These are phyloP conservation scores for Penicillium sp. DNA, from an alignment of 2,329 filamentous ascomycete species.

Conservation along the genomic window DNA sequence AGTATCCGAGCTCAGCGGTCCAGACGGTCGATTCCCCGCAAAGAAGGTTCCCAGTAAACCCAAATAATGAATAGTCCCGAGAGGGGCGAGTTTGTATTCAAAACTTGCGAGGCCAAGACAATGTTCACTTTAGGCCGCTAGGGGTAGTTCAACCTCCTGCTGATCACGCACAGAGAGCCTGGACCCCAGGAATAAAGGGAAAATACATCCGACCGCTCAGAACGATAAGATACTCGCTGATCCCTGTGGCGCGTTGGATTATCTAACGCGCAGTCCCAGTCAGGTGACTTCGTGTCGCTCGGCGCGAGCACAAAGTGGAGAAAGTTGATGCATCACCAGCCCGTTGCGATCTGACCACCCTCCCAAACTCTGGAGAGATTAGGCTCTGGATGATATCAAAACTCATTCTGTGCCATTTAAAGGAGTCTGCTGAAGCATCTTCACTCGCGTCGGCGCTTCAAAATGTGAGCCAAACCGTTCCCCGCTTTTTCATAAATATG, in stretches of 20 bases:
- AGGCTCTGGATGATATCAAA: not conserved
- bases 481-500: conserved; percentile 4
- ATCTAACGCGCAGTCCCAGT: conserved; percentile 1
- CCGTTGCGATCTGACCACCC: conserved; percentile 15
- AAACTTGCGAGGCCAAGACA: not conserved
- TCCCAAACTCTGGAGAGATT: not conserved
- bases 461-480: conserved; percentile 19
- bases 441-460: not conserved
- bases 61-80: conserved; percentile 3
- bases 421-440: not conserved
- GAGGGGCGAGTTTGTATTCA: conserved; percentile 4
- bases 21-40: conserved; percentile 13
- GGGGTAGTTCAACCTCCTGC: not conserved
- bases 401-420: not conserved
- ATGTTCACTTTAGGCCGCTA: not conserved
- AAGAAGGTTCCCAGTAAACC: not conserved
- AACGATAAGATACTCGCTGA: conserved; percentile 9
- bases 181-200: not conserved
- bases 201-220: conserved; percentile 7
- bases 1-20: conserved; percentile 5
- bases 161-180: not conserved
- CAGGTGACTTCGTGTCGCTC: conserved; percentile 27
- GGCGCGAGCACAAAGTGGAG: conserved; percentile 19
- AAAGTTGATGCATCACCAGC: conserved; percentile 19
- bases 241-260: conserved; percentile 15